phyloP scores from a whole-genome alignment of 441 rosid species.

The Populus hybrid region DNA sequence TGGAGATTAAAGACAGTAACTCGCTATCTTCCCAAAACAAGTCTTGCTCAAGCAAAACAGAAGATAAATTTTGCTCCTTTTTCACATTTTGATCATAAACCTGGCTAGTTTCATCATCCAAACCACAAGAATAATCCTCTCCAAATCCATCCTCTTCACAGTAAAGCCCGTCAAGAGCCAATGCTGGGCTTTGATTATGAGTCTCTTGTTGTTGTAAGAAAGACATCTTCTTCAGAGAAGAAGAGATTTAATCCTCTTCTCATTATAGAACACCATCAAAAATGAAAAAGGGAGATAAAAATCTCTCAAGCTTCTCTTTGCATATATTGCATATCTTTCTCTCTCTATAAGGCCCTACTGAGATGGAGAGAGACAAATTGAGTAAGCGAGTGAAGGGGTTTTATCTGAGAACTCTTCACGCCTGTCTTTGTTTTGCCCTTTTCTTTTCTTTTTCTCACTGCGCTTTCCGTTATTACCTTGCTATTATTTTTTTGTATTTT shows the following conservation, averaged over 20 bases:
- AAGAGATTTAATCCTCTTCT: conserved; percentile 44
- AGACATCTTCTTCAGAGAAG: conserved; percentile 57
- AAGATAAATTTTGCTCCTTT: conserved; percentile 22
- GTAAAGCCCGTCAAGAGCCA: conserved; percentile 52
- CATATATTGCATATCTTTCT: conserved; percentile 8
- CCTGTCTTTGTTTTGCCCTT: conserved; percentile 35
- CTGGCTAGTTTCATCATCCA: conserved; percentile 14
- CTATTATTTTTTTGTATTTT: not conserved
- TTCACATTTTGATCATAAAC: conserved; percentile 16
- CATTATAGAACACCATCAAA: conserved; percentile 48
- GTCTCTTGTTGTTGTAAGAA: conserved; percentile 39
- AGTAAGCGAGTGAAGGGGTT: conserved; percentile 40
- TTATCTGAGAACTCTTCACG: conserved; percentile 48
- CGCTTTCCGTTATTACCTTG: not conserved
- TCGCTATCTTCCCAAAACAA: conserved; percentile 52
- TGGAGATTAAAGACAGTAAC: conserved; percentile 45
- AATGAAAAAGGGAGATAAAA: conserved; percentile 2
- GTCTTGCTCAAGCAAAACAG: conserved; percentile 42
- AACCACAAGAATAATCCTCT: conserved; percentile 28
- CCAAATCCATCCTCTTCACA: conserved; percentile 71
- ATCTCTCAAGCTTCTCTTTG: conserved; percentile 10
- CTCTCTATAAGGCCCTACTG: conserved; percentile 21
- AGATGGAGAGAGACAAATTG: conserved; percentile 17
- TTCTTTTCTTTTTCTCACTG: not conserved
- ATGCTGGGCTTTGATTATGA: conserved; percentile 28